Conservation (phyloP, 2,329 filamentous ascomycete species). For the Xylogone sp. region DNA sequence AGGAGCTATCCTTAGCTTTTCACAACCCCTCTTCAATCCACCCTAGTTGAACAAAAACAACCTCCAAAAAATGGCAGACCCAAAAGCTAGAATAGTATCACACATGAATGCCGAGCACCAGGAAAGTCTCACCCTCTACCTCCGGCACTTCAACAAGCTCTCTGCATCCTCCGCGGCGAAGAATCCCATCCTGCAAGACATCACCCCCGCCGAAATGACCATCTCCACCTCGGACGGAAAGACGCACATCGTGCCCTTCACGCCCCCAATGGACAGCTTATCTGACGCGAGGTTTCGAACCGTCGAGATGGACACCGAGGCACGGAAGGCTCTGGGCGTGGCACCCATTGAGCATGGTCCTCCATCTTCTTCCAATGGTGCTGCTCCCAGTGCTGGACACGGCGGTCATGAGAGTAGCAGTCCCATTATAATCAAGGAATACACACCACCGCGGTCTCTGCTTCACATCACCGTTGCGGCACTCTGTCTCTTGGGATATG, state of each 20-base stretch:
- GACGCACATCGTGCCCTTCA: slow-evolving; percentile 55
- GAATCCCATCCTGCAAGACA: slow-evolving; percentile 59
- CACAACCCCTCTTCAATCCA: too few species aligned
- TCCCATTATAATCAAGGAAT: slow-evolving; percentile 37
- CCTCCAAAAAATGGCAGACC: slow-evolving; percentile 38
- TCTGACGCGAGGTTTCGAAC: slow-evolving; percentile 66
- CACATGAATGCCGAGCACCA: slow-evolving; percentile 89
- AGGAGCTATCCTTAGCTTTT: too few species aligned
- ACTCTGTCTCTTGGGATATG: slow-evolving; percentile 50
- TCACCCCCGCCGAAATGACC: slow-evolving; percentile 60
- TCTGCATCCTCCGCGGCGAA: slow-evolving; percentile 53
- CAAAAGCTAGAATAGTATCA: slow-evolving; percentile 61
- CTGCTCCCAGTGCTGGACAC: slow-evolving; percentile 36
- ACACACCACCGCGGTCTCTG: slow-evolving; percentile 23
- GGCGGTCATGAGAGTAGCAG: slow-evolving; percentile 31
- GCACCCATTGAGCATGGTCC: slow-evolving; percentile 41
- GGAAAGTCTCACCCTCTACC: slow-evolving; percentile 70
- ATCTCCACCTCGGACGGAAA: slow-evolving; percentile 48
- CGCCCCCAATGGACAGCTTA: slow-evolving; percentile 66
- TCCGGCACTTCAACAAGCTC: slow-evolving; percentile 66
- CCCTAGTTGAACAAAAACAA: background rate
- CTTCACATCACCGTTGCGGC: slow-evolving; percentile 51
- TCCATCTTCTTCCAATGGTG: too few species aligned
- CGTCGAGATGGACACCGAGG: slow-evolving; percentile 66
- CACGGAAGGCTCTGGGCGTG: slow-evolving; percentile 56